A percentile compares a stretch with the other conserved stretches of the same genome.
Conservation (phyloP, 768 basidiomycete species). For the Collybia mongolica region DNA sequence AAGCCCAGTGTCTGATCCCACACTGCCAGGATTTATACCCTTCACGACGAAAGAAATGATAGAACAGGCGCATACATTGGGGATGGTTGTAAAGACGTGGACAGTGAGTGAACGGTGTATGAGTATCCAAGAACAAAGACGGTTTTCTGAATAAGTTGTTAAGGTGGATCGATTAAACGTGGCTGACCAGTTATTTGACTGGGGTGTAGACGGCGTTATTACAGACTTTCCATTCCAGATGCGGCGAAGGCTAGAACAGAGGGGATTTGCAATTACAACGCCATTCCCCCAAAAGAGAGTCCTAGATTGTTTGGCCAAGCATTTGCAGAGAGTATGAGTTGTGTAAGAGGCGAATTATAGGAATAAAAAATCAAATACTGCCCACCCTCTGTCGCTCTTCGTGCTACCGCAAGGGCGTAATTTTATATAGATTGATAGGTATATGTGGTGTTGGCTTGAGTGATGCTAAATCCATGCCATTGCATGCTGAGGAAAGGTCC, state of each 20-base stretch:
- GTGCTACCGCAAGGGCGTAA: too few relatives aligned
- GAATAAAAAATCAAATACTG: too few relatives aligned
- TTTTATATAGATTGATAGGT: too few relatives aligned
- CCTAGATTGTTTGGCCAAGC: slow-evolving; percentile 50
- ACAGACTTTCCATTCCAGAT: slow-evolving; percentile 69
- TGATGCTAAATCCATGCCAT: too few relatives aligned
- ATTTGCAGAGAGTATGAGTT: slow-evolving; percentile 3
- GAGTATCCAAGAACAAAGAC: neutral
- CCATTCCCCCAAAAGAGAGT: slow-evolving; percentile 59
- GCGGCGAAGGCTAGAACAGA: slow-evolving; percentile 54
- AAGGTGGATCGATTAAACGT: slow-evolving; percentile 64
- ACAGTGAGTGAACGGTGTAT: slow-evolving; percentile 46
- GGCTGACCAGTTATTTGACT: slow-evolving; percentile 56
- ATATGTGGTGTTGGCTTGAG: too few relatives aligned
- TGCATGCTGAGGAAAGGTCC: neutral
- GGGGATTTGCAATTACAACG: slow-evolving; percentile 51
- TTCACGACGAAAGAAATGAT: slow-evolving; percentile 75
- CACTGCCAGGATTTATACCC: slow-evolving; percentile 40
- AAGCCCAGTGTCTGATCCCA: slow-evolving; percentile 42
- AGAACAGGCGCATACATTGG: slow-evolving; percentile 58
- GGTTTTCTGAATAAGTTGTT: too few relatives aligned
- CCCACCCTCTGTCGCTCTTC: too few relatives aligned
- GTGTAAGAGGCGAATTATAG: too few relatives aligned
- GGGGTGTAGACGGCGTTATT: slow-evolving; percentile 75
- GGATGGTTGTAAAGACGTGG: slow-evolving; percentile 69